Base-by-base conservation (phyloP, 2,329 filamentous ascomycete genomes). In the Diaporthe aspalathi region DNA sequence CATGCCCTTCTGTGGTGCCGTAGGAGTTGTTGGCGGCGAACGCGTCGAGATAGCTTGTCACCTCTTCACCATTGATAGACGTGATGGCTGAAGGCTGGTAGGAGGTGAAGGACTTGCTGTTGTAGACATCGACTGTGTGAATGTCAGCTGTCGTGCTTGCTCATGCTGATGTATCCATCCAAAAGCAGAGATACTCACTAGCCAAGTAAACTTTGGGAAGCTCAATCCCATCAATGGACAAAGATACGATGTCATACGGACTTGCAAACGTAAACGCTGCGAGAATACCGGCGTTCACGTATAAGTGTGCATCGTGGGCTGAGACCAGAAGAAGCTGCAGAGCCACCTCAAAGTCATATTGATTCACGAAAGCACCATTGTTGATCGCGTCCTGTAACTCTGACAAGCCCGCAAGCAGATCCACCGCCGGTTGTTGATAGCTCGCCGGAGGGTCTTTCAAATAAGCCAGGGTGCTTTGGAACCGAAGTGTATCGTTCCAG, bases 1-100 rank as follows among this genome's bases (percentile, higher is more conserved):
- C 81, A 68, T 85, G 78, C 2, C 77, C 77, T 57, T 85, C 83
- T 7, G 83, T 67, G 24, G 73, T 77, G 5, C 83, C 82, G 11
- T 74, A 49, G 0, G 80, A 76, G 50, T 84, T 81, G 0, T 76
- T 68, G 1, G 75, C 74, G 8, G 79, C 80, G 67, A 82, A 80
- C 2, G 73, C 29, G 8, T 72, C 76, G 29, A 83, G 71, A 62
- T 76, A 82, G 0, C 75, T 72, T 11, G 73, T 70, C 0, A 72
- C 73, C 35, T 77, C 73, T 32, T 75, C 43, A 12, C 77, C 77
- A 70, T 83, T 82, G 72, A 83, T 81, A 8, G 65, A 76, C 4
- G 56, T 73, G 63, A 79, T 76, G 2, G 76, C 74, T 1, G 76
- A 80, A 9, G 54, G 54, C n/a, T 57, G 54, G 14, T 57, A 40